These are phyloP conservation scores for Misopates orontium DNA, from an alignment of 257 asterid genomes.

Conservation along the genomic window DNA sequence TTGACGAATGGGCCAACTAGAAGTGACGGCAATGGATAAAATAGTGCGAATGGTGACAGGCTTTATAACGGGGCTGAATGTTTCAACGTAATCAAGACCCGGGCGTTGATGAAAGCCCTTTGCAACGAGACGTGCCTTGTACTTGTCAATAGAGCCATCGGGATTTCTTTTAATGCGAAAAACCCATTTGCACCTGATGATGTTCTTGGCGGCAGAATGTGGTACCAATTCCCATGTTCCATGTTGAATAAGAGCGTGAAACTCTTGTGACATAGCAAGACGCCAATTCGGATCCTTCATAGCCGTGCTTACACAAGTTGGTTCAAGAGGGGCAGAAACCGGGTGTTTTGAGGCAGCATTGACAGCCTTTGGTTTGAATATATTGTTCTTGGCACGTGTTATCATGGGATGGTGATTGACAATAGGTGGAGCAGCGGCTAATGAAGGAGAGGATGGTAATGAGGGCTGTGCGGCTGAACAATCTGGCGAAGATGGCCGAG, in stretches of 20 bases:
- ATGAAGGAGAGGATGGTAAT: background rate
- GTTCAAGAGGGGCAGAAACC: background rate
- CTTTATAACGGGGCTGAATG: background rate
- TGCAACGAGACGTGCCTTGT: background rate
- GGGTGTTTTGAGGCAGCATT: background rate
- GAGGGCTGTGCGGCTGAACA: no score
- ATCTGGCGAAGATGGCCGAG: no score
- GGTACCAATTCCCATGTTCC: background rate
- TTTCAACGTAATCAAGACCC: background rate
- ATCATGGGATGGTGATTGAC: background rate
- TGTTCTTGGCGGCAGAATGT: background rate
- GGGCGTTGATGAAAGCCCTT: slow-evolving; percentile 1
- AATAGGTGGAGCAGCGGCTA: no score
- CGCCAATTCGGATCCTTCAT: background rate
- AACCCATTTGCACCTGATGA: background rate
- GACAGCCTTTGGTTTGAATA: no score
- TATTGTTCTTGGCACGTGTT: background rate
- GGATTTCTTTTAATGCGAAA: background rate
- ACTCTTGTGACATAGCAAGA: background rate
- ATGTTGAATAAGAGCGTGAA: background rate
- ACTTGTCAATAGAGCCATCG: background rate
- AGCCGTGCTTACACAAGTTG: background rate
- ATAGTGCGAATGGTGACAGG: background rate
- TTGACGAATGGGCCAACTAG: background rate
- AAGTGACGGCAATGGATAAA: background rate